These are phyloP conservation scores for Penicillium sp. DNA, from an alignment of 2,329 filamentous ascomycete genomes.

Conservation along the genomic window DNA sequence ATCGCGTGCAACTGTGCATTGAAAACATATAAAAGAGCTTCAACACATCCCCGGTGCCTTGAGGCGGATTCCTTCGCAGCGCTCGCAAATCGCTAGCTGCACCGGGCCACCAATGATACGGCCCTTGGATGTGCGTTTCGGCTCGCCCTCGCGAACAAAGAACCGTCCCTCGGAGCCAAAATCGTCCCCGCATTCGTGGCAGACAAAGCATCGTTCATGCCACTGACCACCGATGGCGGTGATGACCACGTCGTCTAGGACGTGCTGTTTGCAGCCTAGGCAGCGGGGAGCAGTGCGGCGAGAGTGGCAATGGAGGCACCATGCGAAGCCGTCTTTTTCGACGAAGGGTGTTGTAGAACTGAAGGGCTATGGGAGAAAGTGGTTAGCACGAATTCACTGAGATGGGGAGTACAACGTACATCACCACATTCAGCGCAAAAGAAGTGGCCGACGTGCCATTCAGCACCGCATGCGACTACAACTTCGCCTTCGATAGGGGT, in stretches of 20 bases:
- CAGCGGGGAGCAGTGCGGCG: conserved; percentile 89
- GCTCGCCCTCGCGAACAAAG: conserved; percentile 58
- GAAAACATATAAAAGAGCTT: conserved; percentile 4
- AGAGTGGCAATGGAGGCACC: conserved; percentile 92
- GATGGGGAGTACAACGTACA: conserved; percentile 33
- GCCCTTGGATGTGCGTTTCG: conserved; percentile 45
- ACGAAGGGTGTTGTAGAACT: conserved; percentile 72
- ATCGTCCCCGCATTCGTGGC: conserved; percentile 61
- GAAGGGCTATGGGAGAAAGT: conserved; percentile 50
- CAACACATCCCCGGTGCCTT: conserved; percentile 50
- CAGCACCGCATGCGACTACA: conserved; percentile 85
- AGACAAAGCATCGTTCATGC: conserved; percentile 90
- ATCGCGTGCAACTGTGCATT: background rate
- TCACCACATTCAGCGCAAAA: conserved; percentile 99
- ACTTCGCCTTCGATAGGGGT: conserved; percentile 96
- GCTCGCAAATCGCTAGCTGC: conserved; percentile 61
- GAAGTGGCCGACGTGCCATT: conserved; percentile 97
- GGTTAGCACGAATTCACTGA: conserved; percentile 8
- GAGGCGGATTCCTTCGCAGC: conserved; percentile 60
- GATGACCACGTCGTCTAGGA: conserved; percentile 86
- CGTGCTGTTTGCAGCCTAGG: conserved; percentile 75
- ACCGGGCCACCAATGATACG: conserved; percentile 47
- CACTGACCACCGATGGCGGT: conserved; percentile 87
- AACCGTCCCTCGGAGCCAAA: conserved; percentile 62
- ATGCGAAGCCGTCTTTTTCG: conserved; percentile 96